phyloP scores from a whole-genome alignment of 148 eudicot genomes.

The Camellia granthamiana region DNA sequence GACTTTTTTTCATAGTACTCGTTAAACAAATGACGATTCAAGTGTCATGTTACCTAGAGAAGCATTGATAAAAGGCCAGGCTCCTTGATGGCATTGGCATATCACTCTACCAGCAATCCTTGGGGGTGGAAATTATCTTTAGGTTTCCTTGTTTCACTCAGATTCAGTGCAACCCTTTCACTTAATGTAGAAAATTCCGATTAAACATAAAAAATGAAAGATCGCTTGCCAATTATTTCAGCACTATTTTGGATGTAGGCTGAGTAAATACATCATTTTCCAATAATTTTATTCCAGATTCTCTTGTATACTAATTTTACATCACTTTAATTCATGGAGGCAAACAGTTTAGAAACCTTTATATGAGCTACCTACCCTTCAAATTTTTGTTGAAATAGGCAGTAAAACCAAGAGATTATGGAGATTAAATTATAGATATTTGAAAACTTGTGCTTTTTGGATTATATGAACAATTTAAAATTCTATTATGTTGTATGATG shows the following conservation, averaged over 20 bases:
- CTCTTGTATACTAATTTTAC: too few species aligned
- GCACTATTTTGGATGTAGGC: too few species aligned
- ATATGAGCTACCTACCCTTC: not conserved
- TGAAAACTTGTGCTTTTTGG: not conserved
- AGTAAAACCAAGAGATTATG: not conserved
- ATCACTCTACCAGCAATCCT: constrained; percentile 3
- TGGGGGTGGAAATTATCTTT: not conserved
- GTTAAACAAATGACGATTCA: not conserved
- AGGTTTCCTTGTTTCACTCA: constrained; percentile 3
- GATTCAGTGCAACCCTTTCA: not conserved
- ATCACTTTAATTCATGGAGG: too few species aligned
- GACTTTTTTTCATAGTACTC: too few species aligned
- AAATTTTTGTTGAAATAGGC: not conserved
- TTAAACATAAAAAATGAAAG: too few species aligned
- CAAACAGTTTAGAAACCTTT: not conserved
- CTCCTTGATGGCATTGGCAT: not conserved
- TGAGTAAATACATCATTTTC: too few species aligned
- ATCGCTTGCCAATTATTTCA: too few species aligned
- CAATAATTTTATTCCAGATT: too few species aligned
- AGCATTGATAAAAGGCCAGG: too few species aligned
- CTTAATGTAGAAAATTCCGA: too few species aligned
- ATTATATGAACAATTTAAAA: not conserved
- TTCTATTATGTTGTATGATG: not conserved
- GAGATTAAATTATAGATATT: not conserved
- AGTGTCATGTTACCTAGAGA: not conserved